Conservation (phyloP, 1,139 yeast genomes). For the Geotrichum aggregatum region DNA sequence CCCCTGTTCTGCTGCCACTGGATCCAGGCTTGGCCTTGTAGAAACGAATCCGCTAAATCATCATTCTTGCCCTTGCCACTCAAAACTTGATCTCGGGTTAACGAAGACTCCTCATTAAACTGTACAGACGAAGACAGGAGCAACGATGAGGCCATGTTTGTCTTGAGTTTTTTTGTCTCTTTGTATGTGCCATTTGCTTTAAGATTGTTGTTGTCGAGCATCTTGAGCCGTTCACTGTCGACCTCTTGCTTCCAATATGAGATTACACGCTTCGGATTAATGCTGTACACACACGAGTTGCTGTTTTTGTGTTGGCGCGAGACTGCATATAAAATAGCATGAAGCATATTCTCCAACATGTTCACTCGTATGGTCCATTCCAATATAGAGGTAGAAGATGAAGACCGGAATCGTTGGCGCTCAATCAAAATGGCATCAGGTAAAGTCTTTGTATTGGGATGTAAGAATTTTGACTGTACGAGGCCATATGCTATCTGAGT, state of each 20-base stretch:
- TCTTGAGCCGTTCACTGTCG: neutral
- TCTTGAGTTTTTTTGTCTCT: constrained; percentile 11
- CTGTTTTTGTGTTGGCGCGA: constrained; percentile 8
- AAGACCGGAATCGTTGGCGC: constrained; percentile 51
- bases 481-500: constrained; percentile 27
- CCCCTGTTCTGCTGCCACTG: constrained; percentile 43
- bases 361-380: constrained; percentile 52
- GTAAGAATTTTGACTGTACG: constrained; percentile 27
- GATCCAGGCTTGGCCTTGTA: constrained; percentile 54
- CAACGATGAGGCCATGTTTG: neutral
- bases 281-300: constrained; percentile 14
- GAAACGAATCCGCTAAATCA: constrained; percentile 56
- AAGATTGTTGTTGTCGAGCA: neutral
- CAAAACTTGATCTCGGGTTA: neutral
- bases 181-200: constrained; percentile 8
- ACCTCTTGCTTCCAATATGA: constrained; percentile 12
- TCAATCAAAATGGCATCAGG: constrained; percentile 50
- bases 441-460: constrained; percentile 4
- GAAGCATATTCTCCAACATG: constrained; percentile 50
- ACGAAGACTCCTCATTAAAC: neutral
- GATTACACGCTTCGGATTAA: constrained; percentile 15
- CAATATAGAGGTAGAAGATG: constrained; percentile 45
- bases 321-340: constrained; percentile 31
- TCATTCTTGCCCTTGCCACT: constrained; percentile 46
- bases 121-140: neutral